Percentiles rank a stretch among this genome's conserved stretches.
Evolutionary conservation across 2,329 filamentous ascomycete genomes (phyloP).

Genomic region (Mycogone perniciosa): DNA sequence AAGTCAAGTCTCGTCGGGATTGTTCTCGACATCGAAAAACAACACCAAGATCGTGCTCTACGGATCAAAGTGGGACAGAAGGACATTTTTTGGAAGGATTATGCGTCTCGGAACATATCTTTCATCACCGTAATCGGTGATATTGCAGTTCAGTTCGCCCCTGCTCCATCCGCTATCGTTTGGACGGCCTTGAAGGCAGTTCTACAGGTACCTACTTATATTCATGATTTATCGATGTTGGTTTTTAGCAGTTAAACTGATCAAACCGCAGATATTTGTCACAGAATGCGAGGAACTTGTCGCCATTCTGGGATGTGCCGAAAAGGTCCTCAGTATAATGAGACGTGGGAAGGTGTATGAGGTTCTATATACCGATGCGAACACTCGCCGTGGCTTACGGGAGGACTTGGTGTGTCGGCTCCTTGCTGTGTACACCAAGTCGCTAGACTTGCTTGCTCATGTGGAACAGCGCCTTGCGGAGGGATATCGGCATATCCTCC

Average conservation of each 20-base stretch:
- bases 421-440: background rate
- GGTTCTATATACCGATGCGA: background rate
- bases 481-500: background rate
- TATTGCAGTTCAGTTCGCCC: background rate
- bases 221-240: too few relatives aligned
- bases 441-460: constrained; percentile 3
- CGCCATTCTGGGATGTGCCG: background rate
- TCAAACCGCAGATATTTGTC: background rate
- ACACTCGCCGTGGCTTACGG: background rate
- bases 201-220: background rate
- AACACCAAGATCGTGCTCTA: background rate
- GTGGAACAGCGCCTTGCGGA: background rate
- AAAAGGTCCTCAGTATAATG: background rate
- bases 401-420: background rate
- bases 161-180: background rate
- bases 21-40: background rate
- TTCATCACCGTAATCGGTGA: background rate
- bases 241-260: background rate
- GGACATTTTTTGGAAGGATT: background rate
- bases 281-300: background rate
- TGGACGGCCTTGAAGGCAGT: background rate
- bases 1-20: background rate
- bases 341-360: constrained; percentile 2
- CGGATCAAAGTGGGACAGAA: background rate
- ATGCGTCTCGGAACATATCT: background rate